Evolutionary conservation across 176 grass and related monocot species (phyloP).

Genomic region (Ensete glaucum): DNA sequence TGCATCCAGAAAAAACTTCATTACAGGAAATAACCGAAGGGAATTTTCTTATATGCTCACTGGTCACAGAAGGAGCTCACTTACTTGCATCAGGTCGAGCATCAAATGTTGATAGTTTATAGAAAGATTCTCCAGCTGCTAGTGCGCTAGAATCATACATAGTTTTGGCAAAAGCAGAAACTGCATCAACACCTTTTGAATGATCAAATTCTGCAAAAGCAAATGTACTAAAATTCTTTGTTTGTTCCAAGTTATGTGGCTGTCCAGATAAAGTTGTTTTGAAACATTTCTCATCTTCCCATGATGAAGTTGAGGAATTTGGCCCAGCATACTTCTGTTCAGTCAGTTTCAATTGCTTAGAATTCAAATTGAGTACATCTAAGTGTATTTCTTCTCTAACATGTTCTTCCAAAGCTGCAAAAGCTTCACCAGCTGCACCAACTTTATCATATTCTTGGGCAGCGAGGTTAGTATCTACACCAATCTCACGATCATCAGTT

Average conservation of each 20-base stretch:
- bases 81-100: background rate
- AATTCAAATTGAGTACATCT: background rate
- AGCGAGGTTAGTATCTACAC: background rate
- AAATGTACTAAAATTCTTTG: background rate
- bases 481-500: background rate
- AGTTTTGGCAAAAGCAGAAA: background rate
- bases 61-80: background rate
- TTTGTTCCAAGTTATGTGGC: background rate
- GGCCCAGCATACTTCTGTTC: background rate
- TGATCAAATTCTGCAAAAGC: background rate
- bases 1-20: background rate
- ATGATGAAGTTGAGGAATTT: background rate
- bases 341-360: background rate
- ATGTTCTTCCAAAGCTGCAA: background rate
- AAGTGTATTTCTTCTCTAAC: background rate
- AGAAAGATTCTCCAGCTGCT: background rate
- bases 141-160: background rate
- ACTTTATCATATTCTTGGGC: background rate
- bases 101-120: background rate
- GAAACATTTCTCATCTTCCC: background rate
- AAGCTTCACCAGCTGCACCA: background rate
- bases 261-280: background rate
- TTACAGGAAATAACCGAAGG: background rate
- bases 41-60: background rate
- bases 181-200: background rate